Conservation (phyloP, 2,329 filamentous ascomycete species). For the Fusarium secorum region DNA sequence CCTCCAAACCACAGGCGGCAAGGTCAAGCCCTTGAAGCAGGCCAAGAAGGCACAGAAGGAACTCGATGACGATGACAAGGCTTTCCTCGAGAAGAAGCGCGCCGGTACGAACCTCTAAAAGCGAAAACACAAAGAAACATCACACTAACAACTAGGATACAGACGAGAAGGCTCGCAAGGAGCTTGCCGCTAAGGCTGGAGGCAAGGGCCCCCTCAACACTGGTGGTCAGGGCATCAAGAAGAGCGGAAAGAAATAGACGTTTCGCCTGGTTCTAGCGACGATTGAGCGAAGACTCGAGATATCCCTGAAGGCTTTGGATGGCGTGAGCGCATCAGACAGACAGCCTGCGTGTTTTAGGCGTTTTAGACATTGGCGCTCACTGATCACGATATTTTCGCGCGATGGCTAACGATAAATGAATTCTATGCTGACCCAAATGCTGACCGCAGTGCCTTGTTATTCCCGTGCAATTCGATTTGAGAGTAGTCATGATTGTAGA, state of each 20-base stretch:
- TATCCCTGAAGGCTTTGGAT: conserved; percentile 16
- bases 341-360: conserved; percentile 28
- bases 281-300: conserved; percentile 2
- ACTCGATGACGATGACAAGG: conserved; percentile 85
- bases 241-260: conserved; percentile 92
- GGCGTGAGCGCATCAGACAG: conserved; percentile 26
- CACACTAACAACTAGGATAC: conserved; percentile 28
- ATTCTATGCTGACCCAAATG: conserved; percentile 36
- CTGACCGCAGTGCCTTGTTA: conserved; percentile 10
- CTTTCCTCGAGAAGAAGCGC: conserved; percentile 82
- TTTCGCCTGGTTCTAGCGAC: not conserved
- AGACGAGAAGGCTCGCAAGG: conserved; percentile 88
- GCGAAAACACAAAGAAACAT: accelerated
- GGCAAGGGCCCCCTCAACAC: conserved; percentile 90
- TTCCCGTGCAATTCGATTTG: not conserved
- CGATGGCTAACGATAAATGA: conserved; percentile 42
- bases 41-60: conserved; percentile 87
- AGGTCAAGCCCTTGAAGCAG: conserved; percentile 85
- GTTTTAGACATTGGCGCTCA: conserved; percentile 28
- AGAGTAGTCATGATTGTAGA: not conserved
- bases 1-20: conserved; percentile 67
- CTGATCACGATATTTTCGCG: conserved; percentile 33
- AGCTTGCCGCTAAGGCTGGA: conserved; percentile 79
- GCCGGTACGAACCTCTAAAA: conserved; percentile 68
- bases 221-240: conserved; percentile 91